Evolutionary conservation across 768 basidiomycete species (phyloP).

Genomic region (Suillus decipiens): DNA sequence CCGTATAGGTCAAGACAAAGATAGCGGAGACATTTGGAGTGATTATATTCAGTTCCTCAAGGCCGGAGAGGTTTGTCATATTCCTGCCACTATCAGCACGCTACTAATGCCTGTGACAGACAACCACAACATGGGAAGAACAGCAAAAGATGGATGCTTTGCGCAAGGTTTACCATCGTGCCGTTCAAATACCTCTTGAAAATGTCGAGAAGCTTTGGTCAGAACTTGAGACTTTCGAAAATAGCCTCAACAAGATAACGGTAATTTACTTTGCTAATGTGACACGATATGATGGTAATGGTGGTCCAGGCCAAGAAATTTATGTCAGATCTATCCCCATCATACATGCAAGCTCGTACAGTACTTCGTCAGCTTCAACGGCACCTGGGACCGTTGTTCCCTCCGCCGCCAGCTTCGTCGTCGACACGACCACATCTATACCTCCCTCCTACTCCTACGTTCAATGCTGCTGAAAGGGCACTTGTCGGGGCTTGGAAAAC

Average conservation of each 20-base stretch:
- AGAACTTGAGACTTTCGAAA: slow-evolving; percentile 92
- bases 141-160: slow-evolving; percentile 94
- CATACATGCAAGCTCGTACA: slow-evolving; percentile 93
- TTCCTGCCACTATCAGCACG: not conserved
- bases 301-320: slow-evolving; percentile 84
- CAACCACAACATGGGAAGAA: slow-evolving; percentile 89
- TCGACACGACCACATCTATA: slow-evolving; percentile 47
- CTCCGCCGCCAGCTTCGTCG: slow-evolving; percentile 46
- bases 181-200: slow-evolving; percentile 91
- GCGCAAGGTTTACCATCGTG: slow-evolving; percentile 90
- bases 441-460: slow-evolving; percentile 72
- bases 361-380: slow-evolving; percentile 82
- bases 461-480: slow-evolving; percentile 68
- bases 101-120: slow-evolving; percentile 35
- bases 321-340: slow-evolving; percentile 87
- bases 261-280: slow-evolving; percentile 34
- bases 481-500: slow-evolving; percentile 87
- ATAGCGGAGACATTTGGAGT: slow-evolving; percentile 89
- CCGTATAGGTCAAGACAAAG: slow-evolving; percentile 89
- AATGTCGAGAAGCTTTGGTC: slow-evolving; percentile 93
- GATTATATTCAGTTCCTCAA: slow-evolving; percentile 92
- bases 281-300: slow-evolving; percentile 16
- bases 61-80: slow-evolving; percentile 64
- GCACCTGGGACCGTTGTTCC: slow-evolving; percentile 63
- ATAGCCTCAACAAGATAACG: slow-evolving; percentile 83